Conservation (phyloP, 805 yeast species). For the Wickerhamiella kazuoi region DNA sequence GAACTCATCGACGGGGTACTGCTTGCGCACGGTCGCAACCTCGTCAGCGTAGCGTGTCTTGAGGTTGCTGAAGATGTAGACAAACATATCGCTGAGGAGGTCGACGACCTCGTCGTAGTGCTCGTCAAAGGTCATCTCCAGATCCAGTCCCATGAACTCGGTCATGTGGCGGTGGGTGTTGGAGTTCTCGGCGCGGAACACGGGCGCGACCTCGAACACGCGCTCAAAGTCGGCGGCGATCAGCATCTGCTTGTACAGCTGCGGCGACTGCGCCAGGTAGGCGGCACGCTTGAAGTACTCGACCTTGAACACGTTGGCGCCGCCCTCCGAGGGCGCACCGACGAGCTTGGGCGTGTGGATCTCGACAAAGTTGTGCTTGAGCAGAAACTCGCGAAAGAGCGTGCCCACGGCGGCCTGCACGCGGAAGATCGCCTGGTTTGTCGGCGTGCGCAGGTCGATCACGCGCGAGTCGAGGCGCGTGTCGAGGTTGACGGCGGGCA, state of each 20-base stretch:
- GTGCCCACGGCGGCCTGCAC: conserved; percentile 79
- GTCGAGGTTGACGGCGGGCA: conserved; percentile 90
- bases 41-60: conserved; percentile 64
- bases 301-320: conserved; percentile 89
- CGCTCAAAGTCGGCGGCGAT: conserved; percentile 95
- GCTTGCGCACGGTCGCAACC: conserved; percentile 77
- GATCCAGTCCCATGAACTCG: conserved; percentile 90
- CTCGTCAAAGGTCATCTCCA: conserved; percentile 97
- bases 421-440: conserved; percentile 94
- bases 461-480: conserved; percentile 91
- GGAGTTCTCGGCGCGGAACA: conserved; percentile 97
- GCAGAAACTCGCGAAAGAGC: conserved; percentile 77
- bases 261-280: conserved; percentile 94
- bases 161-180: conserved; percentile 99
- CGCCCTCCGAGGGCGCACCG: conserved; percentile 96
- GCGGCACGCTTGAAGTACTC: conserved; percentile 86
- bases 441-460: conserved; percentile 88
- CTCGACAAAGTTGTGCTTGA: conserved; percentile 56
- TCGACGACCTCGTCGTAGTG: conserved; percentile 85
- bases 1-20: conserved; percentile 96
- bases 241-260: conserved; percentile 91
- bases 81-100: conserved; percentile 50
- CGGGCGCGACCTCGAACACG: conserved; percentile 94
- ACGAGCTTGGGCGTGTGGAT: conserved; percentile 91
- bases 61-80: conserved; percentile 74